These are phyloP conservation scores for Linderniella brevidens DNA, from an alignment of 257 asterid species.

Conservation along the genomic window DNA sequence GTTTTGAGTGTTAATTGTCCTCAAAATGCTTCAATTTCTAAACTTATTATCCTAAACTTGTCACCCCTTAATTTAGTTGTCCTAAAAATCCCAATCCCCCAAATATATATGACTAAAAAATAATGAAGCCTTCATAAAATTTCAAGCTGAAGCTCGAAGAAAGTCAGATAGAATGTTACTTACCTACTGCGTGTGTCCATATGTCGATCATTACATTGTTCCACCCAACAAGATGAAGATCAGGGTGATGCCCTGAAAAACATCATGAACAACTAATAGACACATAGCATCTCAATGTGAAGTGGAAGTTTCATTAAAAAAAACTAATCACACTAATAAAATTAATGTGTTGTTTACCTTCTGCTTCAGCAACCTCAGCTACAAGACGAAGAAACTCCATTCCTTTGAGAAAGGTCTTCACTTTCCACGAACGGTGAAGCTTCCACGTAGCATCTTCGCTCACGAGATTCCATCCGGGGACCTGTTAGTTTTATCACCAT, in stretches of 20 bases:
- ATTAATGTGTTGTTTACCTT: conserved; percentile 29
- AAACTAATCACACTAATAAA: not conserved
- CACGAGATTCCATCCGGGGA: conserved; percentile 69
- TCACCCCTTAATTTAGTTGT: too few species aligned
- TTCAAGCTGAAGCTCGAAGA: not conserved
- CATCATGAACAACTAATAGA: not conserved
- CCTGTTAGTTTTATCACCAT: too few species aligned
- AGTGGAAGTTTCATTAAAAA: not conserved
- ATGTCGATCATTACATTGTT: conserved; percentile 77
- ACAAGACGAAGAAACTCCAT: conserved; percentile 65
- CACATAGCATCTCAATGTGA: not conserved
- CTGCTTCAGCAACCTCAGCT: conserved; percentile 77
- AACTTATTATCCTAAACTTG: too few species aligned
- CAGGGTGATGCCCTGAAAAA: conserved; percentile 80
- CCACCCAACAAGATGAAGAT: conserved; percentile 98
- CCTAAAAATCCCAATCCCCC: too few species aligned
- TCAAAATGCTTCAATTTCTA: too few species aligned
- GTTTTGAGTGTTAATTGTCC: too few species aligned
- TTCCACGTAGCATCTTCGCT: conserved; percentile 42
- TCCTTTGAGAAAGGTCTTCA: conserved; percentile 72
- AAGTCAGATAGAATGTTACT: conserved; percentile 9
- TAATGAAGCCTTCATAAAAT: not conserved
- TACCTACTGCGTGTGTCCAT: conserved; percentile 94
- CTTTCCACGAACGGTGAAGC: conserved; percentile 80
- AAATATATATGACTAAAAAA: too few species aligned